A percentile compares a stretch with the other conserved stretches of the same genome.
These are phyloP conservation scores for Scutellaria baicalensis DNA, from an alignment of 257 asterid genomes.

Conservation along the genomic window DNA sequence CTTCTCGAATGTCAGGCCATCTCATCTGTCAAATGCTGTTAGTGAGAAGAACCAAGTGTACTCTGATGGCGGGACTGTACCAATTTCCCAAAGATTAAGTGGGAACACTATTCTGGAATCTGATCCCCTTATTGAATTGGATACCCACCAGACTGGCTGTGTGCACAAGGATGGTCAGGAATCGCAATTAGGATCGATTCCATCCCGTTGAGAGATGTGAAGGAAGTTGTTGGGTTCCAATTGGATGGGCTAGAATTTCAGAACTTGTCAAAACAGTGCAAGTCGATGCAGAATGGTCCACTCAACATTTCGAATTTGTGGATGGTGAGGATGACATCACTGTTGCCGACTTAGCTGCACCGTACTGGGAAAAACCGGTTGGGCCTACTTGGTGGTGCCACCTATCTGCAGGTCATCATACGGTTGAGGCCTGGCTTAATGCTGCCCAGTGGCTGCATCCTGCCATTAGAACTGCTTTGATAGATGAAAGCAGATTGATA, in stretches of 20 bases:
- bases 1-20: constrained; percentile 21
- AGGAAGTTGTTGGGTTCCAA: constrained; percentile 75
- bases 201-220: constrained; percentile 29
- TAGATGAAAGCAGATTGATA: constrained; percentile 85
- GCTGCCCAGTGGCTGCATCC: constrained; percentile 90
- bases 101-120: constrained; percentile 28
- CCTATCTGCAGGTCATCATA: constrained; percentile 76
- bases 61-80: constrained; percentile 23
- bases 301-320: constrained; percentile 37
- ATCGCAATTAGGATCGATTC: constrained; percentile 15
- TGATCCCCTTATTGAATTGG: constrained; percentile 30
- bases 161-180: constrained; percentile 28
- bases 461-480: constrained; percentile 79
- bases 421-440: constrained; percentile 68
- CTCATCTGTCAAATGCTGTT: constrained; percentile 18
- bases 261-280: constrained; percentile 63
- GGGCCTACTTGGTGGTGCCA: constrained; percentile 99
- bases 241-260: constrained; percentile 82
- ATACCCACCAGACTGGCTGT: constrained; percentile 19
- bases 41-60: constrained; percentile 19
- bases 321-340: constrained; percentile 73
- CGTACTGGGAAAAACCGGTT: constrained; percentile 86
- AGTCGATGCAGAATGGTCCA: constrained; percentile 60
- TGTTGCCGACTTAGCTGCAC: constrained; percentile 90
- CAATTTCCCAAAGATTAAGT: constrained; percentile 15